Percentiles rank a stretch among this genome's conserved stretches.
Evolutionary conservation across 1,284 basidiomycete species (phyloP).

Genomic region (Apiotrichum domesticum): DNA sequence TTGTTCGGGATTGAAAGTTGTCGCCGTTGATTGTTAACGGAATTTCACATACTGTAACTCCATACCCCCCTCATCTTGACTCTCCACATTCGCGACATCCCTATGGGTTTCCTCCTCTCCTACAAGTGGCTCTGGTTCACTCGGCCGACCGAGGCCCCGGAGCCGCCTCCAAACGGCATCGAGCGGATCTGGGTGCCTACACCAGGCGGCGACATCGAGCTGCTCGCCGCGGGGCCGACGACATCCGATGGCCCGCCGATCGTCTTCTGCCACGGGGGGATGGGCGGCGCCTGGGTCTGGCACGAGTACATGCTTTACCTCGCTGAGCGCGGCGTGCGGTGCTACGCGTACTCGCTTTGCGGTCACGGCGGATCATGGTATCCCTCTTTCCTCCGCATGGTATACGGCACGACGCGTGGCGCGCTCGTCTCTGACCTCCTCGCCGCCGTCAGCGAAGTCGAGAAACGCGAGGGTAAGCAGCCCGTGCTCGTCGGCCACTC

Average conservation of each 20-base stretch:
- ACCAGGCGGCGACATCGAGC: slow-evolving; percentile 3
- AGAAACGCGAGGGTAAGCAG: background rate
- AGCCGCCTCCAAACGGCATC: background rate
- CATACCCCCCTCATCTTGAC: too few relatives aligned
- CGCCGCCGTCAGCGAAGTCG: background rate
- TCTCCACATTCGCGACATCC: too few relatives aligned
- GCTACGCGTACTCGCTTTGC: slow-evolving; percentile 7
- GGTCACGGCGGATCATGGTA: slow-evolving; percentile 11
- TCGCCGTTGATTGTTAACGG: too few relatives aligned
- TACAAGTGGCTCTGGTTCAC: slow-evolving; percentile 10
- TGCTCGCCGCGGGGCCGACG: background rate
- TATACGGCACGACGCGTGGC: slow-evolving; percentile 3
- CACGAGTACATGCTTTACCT: slow-evolving; percentile 11
- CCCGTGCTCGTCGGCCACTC: slow-evolving; percentile 9
- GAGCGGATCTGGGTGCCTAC: slow-evolving; percentile 8
- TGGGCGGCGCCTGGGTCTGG: slow-evolving; percentile 14
- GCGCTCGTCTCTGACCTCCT: slow-evolving; percentile 7
- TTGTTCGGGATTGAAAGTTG: too few relatives aligned
- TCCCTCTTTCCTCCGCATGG: slow-evolving; percentile 7
- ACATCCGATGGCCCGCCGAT: background rate
- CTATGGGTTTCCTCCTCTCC: background rate
- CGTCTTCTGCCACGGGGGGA: slow-evolving; percentile 11
- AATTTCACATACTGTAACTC: too few relatives aligned
- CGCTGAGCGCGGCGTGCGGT: background rate
- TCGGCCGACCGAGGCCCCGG: background rate